Evolutionary conservation across 208 protist genomes (phyloP), one percentile per base, ranked within the genome.

Genomic region (Leishmania arabica): DNA sequence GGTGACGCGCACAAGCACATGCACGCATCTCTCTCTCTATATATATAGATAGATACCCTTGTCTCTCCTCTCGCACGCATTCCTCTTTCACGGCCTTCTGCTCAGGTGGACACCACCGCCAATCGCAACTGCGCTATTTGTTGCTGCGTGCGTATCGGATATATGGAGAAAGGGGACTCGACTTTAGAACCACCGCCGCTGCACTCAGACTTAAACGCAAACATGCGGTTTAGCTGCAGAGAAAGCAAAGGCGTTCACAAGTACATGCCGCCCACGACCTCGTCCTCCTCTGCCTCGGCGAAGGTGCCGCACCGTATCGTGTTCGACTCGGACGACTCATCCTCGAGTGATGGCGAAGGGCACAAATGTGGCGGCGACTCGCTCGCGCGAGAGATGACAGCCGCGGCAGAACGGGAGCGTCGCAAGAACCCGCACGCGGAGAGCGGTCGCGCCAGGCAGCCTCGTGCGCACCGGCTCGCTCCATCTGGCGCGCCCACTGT

Each of bases 351-450:
- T 74, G 62, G 76, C n/a, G 83, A 84, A 65, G 64, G 78, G 9
- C 24, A 60, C 47, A 53, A 66, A 27, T 45, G 27, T 13, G 76
- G 78, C 9, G 81, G 70, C 5, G 75, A 84, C 66, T 37, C 72
- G 27, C 86, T 97, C 54, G 85, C 79, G 5, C 80, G 81, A 42
- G 89, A 93, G 58, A 86, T 97, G 81, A 84, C 86, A 11, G 72
- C 77, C 8, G 92, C 92, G 2, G 87, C 83, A 5, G 82, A 85
- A 56, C 80, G 89, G 5, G 87, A 94, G 79, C 73, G 78, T 34
- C 80, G 85, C 42, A 90, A 87, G 58, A 95, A 97, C 76, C 94
- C 92, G 0, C 94, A 97, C 82, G 91, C 90, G 1, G 85, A 91
- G 51, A 73, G 71, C 27, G 90, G 90, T 6, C 85, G 88, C 65